phyloP scores from a whole-genome alignment of 441 rosid species.

The Eruca vesicaria region DNA sequence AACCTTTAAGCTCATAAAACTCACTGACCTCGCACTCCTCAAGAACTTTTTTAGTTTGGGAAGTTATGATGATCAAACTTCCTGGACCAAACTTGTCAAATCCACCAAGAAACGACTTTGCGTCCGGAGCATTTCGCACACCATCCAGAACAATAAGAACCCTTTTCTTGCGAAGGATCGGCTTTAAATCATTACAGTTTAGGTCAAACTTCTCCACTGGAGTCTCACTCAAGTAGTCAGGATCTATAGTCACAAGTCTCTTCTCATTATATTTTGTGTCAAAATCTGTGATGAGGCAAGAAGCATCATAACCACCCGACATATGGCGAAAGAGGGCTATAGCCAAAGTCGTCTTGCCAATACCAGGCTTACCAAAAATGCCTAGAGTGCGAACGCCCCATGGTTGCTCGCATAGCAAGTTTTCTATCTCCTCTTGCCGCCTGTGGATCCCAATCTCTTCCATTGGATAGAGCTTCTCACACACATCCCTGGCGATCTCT shows the following conservation, averaged over 20 bases:
- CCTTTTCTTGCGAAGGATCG: background rate
- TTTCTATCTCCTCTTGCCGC: background rate
- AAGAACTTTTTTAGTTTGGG: conserved; percentile 4
- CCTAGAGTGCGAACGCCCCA: conserved; percentile 31
- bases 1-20: conserved; percentile 16
- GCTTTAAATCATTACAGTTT: background rate
- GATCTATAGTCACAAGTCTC: background rate
- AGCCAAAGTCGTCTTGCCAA: conserved; percentile 31
- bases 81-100: conserved; percentile 20
- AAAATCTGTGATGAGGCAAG: background rate
- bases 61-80: conserved; percentile 26
- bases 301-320: conserved; percentile 4
- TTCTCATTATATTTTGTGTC: background rate
- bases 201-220: background rate
- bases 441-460: conserved; percentile 25
- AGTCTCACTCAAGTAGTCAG: background rate
- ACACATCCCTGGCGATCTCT: conserved; percentile 20
- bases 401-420: conserved; percentile 3
- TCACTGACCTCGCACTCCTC: background rate
- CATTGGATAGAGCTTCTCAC: conserved; percentile 11
- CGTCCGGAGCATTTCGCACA: background rate
- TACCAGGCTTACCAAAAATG: conserved; percentile 38
- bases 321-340: background rate
- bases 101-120: background rate
- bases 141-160: conserved; percentile 15